Evolutionary conservation across 1,284 basidiomycete species (phyloP).

Genomic region (Apiotrichum montevideense): DNA sequence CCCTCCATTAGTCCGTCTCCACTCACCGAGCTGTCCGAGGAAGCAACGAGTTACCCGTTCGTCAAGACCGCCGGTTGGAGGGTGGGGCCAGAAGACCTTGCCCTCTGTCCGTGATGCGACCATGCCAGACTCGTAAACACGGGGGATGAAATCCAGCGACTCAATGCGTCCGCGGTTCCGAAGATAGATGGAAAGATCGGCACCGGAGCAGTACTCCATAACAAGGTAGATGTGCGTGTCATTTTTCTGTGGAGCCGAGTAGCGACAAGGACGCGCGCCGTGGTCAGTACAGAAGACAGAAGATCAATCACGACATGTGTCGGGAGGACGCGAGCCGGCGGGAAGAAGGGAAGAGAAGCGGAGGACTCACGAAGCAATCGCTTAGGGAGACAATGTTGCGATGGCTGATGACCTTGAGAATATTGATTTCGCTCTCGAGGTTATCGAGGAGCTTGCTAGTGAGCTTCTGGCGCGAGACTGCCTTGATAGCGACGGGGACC

Average conservation of each 20-base stretch:
- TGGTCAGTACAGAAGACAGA: background rate
- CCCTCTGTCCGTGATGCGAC: constrained; percentile 47
- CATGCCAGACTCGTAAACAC: constrained; percentile 47
- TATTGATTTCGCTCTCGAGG: constrained; percentile 93
- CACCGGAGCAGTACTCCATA: constrained; percentile 95
- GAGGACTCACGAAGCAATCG: constrained; percentile 66
- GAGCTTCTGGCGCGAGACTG: constrained; percentile 80
- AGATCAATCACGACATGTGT: background rate
- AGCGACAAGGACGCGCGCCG: constrained; percentile 1
- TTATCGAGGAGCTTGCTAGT: constrained; percentile 93
- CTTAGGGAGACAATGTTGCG: constrained; percentile 87
- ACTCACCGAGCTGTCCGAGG: constrained; percentile 78
- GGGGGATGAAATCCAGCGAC: constrained; percentile 70
- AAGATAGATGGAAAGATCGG: constrained; percentile 93
- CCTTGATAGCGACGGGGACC: constrained; percentile 85
- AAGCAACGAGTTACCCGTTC: constrained; percentile 89
- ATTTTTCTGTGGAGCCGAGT: constrained; percentile 59
- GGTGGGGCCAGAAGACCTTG: constrained; percentile 81
- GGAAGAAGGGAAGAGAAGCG: background rate
- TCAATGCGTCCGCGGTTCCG: constrained; percentile 84
- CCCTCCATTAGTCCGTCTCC: background rate
- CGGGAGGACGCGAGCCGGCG: background rate
- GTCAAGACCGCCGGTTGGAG: constrained; percentile 79
- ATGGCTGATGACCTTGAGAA: constrained; percentile 89
- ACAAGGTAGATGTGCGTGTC: constrained; percentile 93